phyloP scores from a whole-genome alignment of 208 protist genomes.

The Trypanosoma theileri region DNA sequence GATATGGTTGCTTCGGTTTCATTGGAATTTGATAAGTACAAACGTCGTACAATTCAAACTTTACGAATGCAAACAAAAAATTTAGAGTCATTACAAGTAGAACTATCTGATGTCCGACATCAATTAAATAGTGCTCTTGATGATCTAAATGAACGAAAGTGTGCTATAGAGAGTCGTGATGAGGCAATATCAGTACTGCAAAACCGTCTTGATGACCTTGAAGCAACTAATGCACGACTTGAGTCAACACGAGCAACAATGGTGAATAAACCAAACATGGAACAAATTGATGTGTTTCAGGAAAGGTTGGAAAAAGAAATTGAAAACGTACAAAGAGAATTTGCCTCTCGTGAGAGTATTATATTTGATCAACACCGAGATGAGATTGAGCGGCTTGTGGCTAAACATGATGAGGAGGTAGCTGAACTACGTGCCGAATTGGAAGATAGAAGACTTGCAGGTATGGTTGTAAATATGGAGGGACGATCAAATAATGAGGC shows the following conservation, averaged over 20 bases:
- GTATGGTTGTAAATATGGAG: conserved; percentile 27
- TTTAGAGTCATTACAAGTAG: conserved; percentile 47
- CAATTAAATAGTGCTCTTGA: conserved; percentile 24
- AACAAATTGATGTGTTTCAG: conserved; percentile 56
- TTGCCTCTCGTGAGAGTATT: conserved; percentile 40
- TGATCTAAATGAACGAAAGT: conserved; percentile 41
- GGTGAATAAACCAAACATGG: conserved; percentile 45
- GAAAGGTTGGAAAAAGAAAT: conserved; percentile 53
- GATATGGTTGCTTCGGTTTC: conserved; percentile 4
- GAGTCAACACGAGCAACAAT: conserved; percentile 25
- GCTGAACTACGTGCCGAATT: conserved; percentile 42
- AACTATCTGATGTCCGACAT: conserved; percentile 44
- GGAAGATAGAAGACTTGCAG: conserved; percentile 23
- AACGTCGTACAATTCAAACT: conserved; percentile 36
- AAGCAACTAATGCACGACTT: conserved; percentile 29
- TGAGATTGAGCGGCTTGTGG: conserved; percentile 58
- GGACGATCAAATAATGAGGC: not conserved
- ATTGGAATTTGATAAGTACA: conserved; percentile 39
- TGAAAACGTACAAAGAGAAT: conserved; percentile 45
- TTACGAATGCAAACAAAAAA: conserved; percentile 58
- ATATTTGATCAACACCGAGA: conserved; percentile 65
- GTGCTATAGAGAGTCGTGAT: conserved; percentile 40
- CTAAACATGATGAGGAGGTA: conserved; percentile 53
- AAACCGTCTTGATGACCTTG: conserved; percentile 43
- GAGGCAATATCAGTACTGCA: conserved; percentile 40